These are phyloP conservation scores for Cadophora malorum DNA, from an alignment of 2,329 filamentous ascomycete species.

Conservation along the genomic window DNA sequence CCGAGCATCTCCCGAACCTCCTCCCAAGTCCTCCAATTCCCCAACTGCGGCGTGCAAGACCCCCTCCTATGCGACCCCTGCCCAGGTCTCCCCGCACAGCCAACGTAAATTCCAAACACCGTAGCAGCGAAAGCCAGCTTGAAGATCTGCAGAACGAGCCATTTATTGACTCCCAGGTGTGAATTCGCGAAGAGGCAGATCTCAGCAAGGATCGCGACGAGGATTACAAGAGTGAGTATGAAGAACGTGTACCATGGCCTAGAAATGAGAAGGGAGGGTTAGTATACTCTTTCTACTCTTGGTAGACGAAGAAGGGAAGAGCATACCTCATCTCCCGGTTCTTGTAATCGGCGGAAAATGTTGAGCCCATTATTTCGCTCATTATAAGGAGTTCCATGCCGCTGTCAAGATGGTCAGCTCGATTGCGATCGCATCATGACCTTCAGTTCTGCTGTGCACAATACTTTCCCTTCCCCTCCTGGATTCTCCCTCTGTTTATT, in stretches of 20 bases:
- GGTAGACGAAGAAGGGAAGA: background rate
- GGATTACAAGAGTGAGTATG: background rate
- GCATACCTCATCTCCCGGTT: background rate
- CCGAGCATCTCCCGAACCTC: background rate
- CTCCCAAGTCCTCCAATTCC: constrained; percentile 1
- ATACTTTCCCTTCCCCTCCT: background rate
- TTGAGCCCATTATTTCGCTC: background rate
- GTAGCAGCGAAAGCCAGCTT: constrained; percentile 2
- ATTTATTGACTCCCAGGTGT: background rate
- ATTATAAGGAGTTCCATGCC: constrained; percentile 2
- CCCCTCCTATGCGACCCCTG: background rate
- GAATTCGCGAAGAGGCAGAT: constrained; percentile 16
- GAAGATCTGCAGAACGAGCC: constrained; percentile 11
- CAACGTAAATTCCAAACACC: background rate
- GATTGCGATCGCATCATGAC: too few relatives aligned
- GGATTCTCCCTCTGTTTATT: too few relatives aligned
- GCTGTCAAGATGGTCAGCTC: background rate
- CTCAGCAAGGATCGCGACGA: constrained; percentile 6
- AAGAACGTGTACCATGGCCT: constrained; percentile 1
- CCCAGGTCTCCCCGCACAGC: background rate
- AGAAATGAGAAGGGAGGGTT: background rate
- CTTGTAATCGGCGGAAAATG: background rate
- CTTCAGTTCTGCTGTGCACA: too few relatives aligned
- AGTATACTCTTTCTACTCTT: background rate
- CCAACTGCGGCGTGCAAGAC: background rate